A percentile compares a stretch with the other conserved stretches of the same genome.
These are phyloP conservation scores for Reutealis trisperma DNA, from an alignment of 345 rosid genomes.

Conservation along the genomic window DNA sequence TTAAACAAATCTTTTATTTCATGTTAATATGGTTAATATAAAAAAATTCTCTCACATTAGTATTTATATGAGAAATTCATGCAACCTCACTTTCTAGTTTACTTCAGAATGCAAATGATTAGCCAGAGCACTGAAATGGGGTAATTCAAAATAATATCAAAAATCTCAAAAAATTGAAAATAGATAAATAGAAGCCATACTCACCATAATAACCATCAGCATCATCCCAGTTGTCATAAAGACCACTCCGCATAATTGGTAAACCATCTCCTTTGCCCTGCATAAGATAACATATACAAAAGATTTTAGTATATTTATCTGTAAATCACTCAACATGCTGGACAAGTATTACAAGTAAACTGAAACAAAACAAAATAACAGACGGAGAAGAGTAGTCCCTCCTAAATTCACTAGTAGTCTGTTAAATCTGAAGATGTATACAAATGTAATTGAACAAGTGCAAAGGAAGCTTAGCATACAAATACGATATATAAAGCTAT, in stretches of 20 bases:
- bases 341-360: background rate
- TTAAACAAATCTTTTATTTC: too few species aligned
- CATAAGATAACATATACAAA: slow-evolving; percentile 29
- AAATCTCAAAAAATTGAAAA: background rate
- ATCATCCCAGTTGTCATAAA: slow-evolving; percentile 99
- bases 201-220: slow-evolving; percentile 97
- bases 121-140: background rate
- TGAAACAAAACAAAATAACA: too few species aligned
- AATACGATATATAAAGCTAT: background rate
- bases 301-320: slow-evolving; percentile 9
- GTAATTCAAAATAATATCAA: background rate
- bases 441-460: background rate
- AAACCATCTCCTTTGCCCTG: slow-evolving; percentile 76
- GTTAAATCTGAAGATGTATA: too few species aligned
- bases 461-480: background rate
- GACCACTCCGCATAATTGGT: slow-evolving; percentile 72
- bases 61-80: background rate
- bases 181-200: slow-evolving; percentile 23
- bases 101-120: background rate
- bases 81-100: background rate
- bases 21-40: too few species aligned
- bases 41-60: too few species aligned
- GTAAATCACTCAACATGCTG: background rate
- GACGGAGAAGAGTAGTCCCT: background rate
- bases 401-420: background rate